Base-by-base conservation (phyloP, 1,284 basidiomycete species). In the Neolentinus lepideus region DNA sequence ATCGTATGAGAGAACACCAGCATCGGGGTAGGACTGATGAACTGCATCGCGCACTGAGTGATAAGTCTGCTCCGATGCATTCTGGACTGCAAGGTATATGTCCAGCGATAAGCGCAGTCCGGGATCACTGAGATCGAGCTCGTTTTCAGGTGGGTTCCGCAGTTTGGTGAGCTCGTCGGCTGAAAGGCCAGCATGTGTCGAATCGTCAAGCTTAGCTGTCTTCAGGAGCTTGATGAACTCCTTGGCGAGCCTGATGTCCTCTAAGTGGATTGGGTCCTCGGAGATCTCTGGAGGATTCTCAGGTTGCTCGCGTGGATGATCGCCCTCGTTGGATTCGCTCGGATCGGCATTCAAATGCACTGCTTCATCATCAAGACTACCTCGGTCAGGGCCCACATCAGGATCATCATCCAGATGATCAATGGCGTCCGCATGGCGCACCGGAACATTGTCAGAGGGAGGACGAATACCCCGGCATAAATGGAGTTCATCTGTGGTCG, bases 1-100 rank as follows among this genome's bases (percentile, higher is more conserved):
- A 45, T 65, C 35, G 51, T 63, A 61, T 0, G 67, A 66, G 9
- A 66, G 62, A 9, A 66, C 33, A 1, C 53, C 21, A n/a, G n/a
- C n/a, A 2, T 65, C 62, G 8, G 68, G 68, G 55, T 61, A 59
- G 9, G 60, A 48, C 8, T 53, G 55, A 1, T 53, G 11, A 31
- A 64, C 57, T 16, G 59, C 61, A 9, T 51, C 54, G 16, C 64
- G 53, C 2, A 61, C 50, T 22, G 45, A 29, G 10, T 55, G 62
- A 56, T 71, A 71, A 3, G 58, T 58, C 38, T 60, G 46, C 46
- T 66, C 57, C 2, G 69, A 69, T 1, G 66, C 61, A 54, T 66
- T 64, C 10, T 24, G 62, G n/a, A 54, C 19, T 12, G 54, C 50
- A 6, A 65, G 51, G 51, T 56, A 65, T 3, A 60, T 12, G 2